A percentile compares a stretch with the other conserved stretches of the same genome.
Conservation (phyloP, 139 green algal species). For the Raphidocelis subcapitata region DNA sequence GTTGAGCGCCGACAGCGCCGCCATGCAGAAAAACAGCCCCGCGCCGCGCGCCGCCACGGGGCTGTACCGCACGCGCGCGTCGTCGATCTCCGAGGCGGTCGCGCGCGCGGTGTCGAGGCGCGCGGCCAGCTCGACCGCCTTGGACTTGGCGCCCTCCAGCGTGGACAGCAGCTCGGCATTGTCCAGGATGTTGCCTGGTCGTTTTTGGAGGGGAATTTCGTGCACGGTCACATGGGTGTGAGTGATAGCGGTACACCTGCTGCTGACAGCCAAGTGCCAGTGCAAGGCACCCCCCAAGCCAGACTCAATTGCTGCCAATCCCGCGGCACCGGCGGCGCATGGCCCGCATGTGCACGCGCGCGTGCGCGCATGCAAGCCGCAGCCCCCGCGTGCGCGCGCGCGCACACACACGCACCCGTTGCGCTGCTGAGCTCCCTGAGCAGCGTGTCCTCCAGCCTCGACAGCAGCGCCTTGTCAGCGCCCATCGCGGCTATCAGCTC, state of each 20-base stretch:
- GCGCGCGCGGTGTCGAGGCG: slow-evolving; percentile 58
- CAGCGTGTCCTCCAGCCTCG: slow-evolving; percentile 79
- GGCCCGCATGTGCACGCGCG: too few relatives aligned
- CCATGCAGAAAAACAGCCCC: slow-evolving; percentile 82
- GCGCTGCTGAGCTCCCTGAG: slow-evolving; percentile 80
- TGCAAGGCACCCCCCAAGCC: too few relatives aligned
- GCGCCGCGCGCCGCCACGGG: slow-evolving; percentile 65
- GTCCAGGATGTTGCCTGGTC: slow-evolving; percentile 80
- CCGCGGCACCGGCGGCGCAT: too few relatives aligned
- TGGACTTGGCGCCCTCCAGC: slow-evolving; percentile 76
- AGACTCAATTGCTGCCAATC: too few relatives aligned
- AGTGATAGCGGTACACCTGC: too few relatives aligned
- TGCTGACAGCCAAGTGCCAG: too few relatives aligned
- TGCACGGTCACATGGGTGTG: too few relatives aligned
- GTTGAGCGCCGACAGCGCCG: slow-evolving; percentile 83
- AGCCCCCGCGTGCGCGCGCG: too few relatives aligned
- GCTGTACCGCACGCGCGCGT: slow-evolving; percentile 65
- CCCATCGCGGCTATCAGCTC: slow-evolving; percentile 33
- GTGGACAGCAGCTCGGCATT: slow-evolving; percentile 85
- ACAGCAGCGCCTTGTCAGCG: slow-evolving; percentile 85
- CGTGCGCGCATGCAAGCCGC: too few relatives aligned
- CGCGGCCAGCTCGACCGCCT: slow-evolving; percentile 69
- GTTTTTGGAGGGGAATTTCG: too few relatives aligned
- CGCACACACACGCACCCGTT: slow-evolving; percentile 47
- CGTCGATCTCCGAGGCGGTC: slow-evolving; percentile 71